phyloP scores from a whole-genome alignment of 768 basidiomycete genomes.

The Boletus bicolor region DNA sequence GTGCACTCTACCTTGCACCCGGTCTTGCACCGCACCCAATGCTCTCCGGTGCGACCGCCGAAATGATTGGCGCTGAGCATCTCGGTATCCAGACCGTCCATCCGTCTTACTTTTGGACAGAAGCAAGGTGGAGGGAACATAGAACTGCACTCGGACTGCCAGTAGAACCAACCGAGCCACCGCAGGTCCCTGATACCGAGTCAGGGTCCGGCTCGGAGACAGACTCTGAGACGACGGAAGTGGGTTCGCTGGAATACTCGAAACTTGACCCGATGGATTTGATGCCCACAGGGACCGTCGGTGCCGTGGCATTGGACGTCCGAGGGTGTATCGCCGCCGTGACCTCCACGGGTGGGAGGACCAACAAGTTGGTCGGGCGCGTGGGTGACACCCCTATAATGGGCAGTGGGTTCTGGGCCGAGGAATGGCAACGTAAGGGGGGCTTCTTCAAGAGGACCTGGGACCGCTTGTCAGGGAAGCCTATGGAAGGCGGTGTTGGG shows the following conservation, averaged over 20 bases:
- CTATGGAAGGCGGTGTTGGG: constrained; percentile 49
- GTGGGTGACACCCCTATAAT: constrained; percentile 81
- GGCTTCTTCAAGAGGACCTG: constrained; percentile 35
- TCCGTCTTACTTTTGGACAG: constrained; percentile 76
- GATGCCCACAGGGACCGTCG: constrained; percentile 76
- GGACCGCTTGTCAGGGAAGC: constrained; percentile 38
- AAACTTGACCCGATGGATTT: constrained; percentile 43
- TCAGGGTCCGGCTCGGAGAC: constrained; percentile 3
- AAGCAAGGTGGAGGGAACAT: constrained; percentile 74
- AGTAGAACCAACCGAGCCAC: constrained; percentile 52
- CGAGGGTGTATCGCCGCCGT: constrained; percentile 68
- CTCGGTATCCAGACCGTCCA: constrained; percentile 61
- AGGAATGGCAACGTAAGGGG: constrained; percentile 57
- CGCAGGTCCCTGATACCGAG: constrained; percentile 13
- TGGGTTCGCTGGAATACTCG: constrained; percentile 12
- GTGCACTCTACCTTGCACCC: constrained; percentile 69
- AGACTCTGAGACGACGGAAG: constrained; percentile 19
- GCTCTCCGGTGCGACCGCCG: constrained; percentile 64
- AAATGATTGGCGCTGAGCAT: constrained; percentile 49
- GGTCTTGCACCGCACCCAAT: constrained; percentile 61
- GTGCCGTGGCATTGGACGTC: constrained; percentile 76
- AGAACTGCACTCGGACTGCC: constrained; percentile 70
- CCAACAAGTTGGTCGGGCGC: constrained; percentile 80
- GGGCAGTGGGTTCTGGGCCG: constrained; percentile 82
- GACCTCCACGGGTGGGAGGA: constrained; percentile 80